Conservation (phyloP, 768 basidiomycete species). For the Suillus fuscotomentosus region DNA sequence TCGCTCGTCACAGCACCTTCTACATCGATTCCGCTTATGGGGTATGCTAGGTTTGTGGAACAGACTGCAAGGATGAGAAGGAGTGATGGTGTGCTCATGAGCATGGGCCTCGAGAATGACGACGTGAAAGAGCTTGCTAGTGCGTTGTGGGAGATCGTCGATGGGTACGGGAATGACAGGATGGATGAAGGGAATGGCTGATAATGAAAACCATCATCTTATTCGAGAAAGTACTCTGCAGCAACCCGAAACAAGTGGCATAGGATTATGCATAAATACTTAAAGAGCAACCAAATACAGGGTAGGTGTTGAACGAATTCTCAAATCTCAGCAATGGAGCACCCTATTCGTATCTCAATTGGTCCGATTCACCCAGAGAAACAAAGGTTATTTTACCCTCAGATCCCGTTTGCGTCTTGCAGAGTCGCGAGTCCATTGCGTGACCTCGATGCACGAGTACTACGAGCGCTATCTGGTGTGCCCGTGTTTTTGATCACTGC, state of each 20-base stretch:
- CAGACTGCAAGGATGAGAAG: constrained; percentile 37
- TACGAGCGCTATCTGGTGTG: too few relatives aligned
- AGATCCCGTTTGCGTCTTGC: neutral
- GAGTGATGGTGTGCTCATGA: constrained; percentile 27
- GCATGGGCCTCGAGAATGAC: constrained; percentile 48
- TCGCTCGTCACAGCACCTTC: constrained; percentile 43
- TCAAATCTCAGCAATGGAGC: neutral
- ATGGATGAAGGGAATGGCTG: constrained; percentile 23
- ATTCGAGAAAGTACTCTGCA: neutral
- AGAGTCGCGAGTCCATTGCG: neutral
- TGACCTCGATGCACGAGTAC: neutral
- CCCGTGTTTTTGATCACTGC: too few relatives aligned
- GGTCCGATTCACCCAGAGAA: constrained; percentile 4
- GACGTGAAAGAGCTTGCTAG: constrained; percentile 56
- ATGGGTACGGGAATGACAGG: constrained; percentile 31
- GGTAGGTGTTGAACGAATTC: too few relatives aligned
- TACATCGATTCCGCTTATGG: constrained; percentile 41
- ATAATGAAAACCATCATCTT: neutral
- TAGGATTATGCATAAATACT: neutral
- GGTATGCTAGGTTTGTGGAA: constrained; percentile 54
- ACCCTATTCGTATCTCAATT: neutral
- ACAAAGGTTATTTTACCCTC: neutral
- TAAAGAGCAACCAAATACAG: neutral
- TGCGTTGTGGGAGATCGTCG: constrained; percentile 59
- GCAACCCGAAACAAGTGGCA: neutral